A percentile compares a stretch with the other conserved stretches of the same genome.
Conservation (phyloP, 164 flowering plant species). For the Cinnamomum chago region DNA sequence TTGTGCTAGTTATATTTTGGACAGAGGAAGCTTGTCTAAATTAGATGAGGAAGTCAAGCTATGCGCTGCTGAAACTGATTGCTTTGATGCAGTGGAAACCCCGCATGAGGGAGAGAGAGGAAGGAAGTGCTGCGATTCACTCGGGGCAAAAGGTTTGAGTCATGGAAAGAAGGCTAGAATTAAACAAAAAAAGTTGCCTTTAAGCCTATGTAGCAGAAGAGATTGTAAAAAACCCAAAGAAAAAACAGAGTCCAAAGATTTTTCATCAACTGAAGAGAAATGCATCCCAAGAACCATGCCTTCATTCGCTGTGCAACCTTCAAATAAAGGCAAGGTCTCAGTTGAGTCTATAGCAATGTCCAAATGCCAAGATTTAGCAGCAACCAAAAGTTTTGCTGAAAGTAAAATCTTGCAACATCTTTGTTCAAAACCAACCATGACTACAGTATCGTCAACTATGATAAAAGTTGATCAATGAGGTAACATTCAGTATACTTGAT, state of each 20-base stretch:
- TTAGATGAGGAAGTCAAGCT: slow-evolving; percentile 27
- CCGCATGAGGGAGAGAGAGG: slow-evolving; percentile 24
- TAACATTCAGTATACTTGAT: slow-evolving; percentile 14
- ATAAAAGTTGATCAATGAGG: slow-evolving; percentile 39
- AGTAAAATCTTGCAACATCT: slow-evolving; percentile 57
- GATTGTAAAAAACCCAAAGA: slow-evolving; percentile 49
- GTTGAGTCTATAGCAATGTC: slow-evolving; percentile 37
- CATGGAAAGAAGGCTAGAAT: slow-evolving; percentile 63
- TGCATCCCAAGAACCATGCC: slow-evolving; percentile 16
- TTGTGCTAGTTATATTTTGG: slow-evolving; percentile 22
- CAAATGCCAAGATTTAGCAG: slow-evolving; percentile 55
- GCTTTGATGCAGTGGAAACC: slow-evolving; percentile 19
- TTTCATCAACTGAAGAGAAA: slow-evolving; percentile 29
- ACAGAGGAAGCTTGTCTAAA: slow-evolving; percentile 15
- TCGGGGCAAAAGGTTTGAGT: slow-evolving; percentile 24
- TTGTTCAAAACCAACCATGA: slow-evolving; percentile 19
- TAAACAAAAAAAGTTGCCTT: slow-evolving; percentile 61
- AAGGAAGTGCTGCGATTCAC: slow-evolving; percentile 31
- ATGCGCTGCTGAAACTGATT: slow-evolving; percentile 20
- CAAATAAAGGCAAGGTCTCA: slow-evolving; percentile 24
- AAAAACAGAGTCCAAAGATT: slow-evolving; percentile 25
- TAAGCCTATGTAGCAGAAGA: slow-evolving; percentile 58
- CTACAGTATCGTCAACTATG: slow-evolving; percentile 21
- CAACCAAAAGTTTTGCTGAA: slow-evolving; percentile 44
- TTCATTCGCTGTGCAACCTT: slow-evolving; percentile 33